Evolutionary conservation across 176 grass and related monocot genomes (phyloP), one percentile per base, ranked within the genome.

Genomic region (Zizania latifolia): DNA sequence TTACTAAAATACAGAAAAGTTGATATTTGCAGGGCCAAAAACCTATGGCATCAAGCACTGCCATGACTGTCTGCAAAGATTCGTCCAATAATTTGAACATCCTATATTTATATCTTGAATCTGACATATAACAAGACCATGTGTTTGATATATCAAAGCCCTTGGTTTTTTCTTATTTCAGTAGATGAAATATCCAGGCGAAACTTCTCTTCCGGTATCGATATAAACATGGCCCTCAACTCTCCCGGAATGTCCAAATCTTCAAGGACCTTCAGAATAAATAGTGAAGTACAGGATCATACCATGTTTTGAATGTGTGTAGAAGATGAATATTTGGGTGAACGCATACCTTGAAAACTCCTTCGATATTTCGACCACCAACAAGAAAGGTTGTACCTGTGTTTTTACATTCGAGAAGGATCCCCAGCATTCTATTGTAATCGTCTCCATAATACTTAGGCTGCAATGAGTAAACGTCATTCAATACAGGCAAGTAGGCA

Each of bases 401-500:
- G 46, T 54, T 83, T 92, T 98, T 98, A 88, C 95, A 94, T 36
- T 85, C 89, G 6, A 94, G 91, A 84, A 98, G 86, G 68, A 88
- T 78, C 62, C 86, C 91, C 78, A 98, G 29, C 95, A 98, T 98
- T 94, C 65, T 79, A 33, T 78, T 88, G 73, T 86, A 84, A 62
- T 92, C 86, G 22, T 86, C 86, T 79, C 81, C 86, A 77, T 94
- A 98, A 78, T 98, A 98, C 82, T 94, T 98, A 68, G 95, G 89
- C 91, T 98, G 72, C 5, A 83, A 61, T 60, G 28, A 79, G 67
- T 58, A 70, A 46, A 57, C 57, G 59, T 83, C 76, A 84, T 73
- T 78, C 30, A 78, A 50, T 68, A 78, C 53, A 68, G 10, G 65
- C 40, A 79, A 65, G n/a, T n/a, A n/a, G n/a, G n/a, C 28, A 81